Percentiles rank a stretch among this genome's conserved stretches.
These are phyloP conservation scores for Thecamonas trahens DNA, from an alignment of 78 protist species.

Conservation along the genomic window DNA sequence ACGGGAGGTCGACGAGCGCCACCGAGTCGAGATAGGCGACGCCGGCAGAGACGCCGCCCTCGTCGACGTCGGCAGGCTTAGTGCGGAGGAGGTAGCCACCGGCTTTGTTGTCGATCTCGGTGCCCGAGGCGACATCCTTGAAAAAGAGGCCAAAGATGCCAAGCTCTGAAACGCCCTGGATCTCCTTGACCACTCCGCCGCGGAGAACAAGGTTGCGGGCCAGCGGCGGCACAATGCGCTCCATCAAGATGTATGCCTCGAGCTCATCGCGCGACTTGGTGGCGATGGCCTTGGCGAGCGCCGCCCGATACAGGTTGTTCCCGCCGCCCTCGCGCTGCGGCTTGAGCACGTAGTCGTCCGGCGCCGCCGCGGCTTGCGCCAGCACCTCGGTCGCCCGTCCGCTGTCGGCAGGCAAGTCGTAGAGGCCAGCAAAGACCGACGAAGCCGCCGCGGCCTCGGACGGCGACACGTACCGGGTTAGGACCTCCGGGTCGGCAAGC, in stretches of 20 bases:
- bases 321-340: constrained; percentile 97
- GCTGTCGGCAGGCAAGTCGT: background rate
- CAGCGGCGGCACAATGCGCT: constrained; percentile 53
- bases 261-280: constrained; percentile 13
- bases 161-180: constrained; percentile 46
- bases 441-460: background rate
- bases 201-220: background rate
- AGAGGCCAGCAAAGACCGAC: constrained; percentile 3
- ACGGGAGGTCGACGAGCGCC: too few species aligned
- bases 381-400: constrained; percentile 12
- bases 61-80: constrained; percentile 58
- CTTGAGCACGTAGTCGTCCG: constrained; percentile 73
- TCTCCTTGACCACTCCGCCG: background rate
- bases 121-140: background rate
- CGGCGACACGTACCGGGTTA: constrained; percentile 35
- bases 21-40: constrained; percentile 71
- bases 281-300: constrained; percentile 1
- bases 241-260: constrained; percentile 73
- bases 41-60: constrained; percentile 89
- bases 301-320: constrained; percentile 50
- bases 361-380: constrained; percentile 23
- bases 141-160: constrained; percentile 60
- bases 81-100: constrained; percentile 77
- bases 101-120: constrained; percentile 14
- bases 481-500: constrained; percentile 36